phyloP scores from a whole-genome alignment of 768 basidiomycete genomes.

The Leccinum boreale region DNA sequence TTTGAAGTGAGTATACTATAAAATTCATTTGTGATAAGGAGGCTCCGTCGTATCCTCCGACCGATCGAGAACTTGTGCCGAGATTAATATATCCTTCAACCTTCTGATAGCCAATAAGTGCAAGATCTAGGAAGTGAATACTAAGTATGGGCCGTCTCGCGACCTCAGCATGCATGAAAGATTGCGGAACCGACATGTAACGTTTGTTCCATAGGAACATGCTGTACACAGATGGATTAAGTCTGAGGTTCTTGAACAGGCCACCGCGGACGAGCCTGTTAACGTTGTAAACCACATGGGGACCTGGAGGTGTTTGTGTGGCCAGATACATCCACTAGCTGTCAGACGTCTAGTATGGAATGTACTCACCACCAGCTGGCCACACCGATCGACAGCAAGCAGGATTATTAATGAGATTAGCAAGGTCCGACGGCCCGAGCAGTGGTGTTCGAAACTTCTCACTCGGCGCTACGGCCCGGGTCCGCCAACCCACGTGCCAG shows the following conservation, averaged over 20 bases:
- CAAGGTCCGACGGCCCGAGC: neutral
- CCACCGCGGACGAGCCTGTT: conserved; percentile 18
- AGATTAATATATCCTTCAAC: conserved; percentile 15
- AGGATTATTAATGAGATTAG: neutral
- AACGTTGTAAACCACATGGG: conserved; percentile 3
- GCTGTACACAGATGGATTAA: neutral
- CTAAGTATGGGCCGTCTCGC: neutral
- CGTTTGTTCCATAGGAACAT: neutral
- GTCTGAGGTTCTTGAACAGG: conserved; percentile 6
- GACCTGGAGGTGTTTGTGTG: conserved; percentile 1
- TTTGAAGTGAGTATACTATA: conserved; percentile 6
- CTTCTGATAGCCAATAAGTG: conserved; percentile 13
- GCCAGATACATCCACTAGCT: conserved; percentile 10
- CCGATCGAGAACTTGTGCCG: conserved; percentile 20
- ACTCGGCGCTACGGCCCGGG: neutral
- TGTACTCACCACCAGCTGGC: neutral
- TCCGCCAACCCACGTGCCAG: neutral
- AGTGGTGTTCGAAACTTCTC: neutral
- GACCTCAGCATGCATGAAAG: conserved; percentile 12
- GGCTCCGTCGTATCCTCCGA: conserved; percentile 6
- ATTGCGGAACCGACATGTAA: conserved; percentile 15
- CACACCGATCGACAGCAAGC: neutral
- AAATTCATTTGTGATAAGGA: conserved; percentile 16
- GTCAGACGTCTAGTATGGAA: conserved; percentile 1
- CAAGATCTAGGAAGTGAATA: conserved; percentile 6